phyloP scores from a whole-genome alignment of 2,329 filamentous ascomycete genomes.

The Penicillium sp. region DNA sequence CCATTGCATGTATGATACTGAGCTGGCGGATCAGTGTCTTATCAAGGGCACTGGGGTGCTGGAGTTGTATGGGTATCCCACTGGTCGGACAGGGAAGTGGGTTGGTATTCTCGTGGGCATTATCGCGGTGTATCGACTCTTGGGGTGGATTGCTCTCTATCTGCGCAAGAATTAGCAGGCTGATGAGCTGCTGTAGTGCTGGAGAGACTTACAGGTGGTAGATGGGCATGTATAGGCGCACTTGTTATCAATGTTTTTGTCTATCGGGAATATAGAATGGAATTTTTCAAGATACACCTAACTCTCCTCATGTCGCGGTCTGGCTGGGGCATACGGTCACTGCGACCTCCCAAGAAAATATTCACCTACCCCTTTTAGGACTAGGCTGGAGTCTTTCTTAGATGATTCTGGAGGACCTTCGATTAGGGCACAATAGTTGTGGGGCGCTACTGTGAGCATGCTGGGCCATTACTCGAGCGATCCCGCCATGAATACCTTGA shows the following conservation, averaged over 20 bases:
- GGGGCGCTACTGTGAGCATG: too few relatives aligned
- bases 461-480: too few relatives aligned
- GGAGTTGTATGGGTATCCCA: conserved; percentile 64
- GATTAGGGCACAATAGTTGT: too few relatives aligned
- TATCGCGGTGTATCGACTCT: conserved; percentile 65
- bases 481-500: too few relatives aligned
- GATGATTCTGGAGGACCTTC: too few relatives aligned
- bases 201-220: neutral
- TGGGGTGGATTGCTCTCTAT: conserved; percentile 61
- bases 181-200: neutral
- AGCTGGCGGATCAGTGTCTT: conserved; percentile 60
- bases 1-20: conserved; percentile 67
- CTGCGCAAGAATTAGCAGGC: conserved; percentile 11
- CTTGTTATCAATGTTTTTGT: neutral
- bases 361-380: too few relatives aligned
- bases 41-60: conserved; percentile 70
- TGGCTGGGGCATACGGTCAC: neutral
- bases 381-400: too few relatives aligned
- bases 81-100: conserved; percentile 62
- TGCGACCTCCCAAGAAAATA: neutral
- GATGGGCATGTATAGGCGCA: neutral
- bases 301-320: neutral
- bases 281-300: too few relatives aligned
- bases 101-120: conserved; percentile 76
- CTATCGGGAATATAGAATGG: too few relatives aligned